A percentile compares a stretch with the other conserved stretches of the same genome.
Evolutionary conservation across 495 filamentous ascomycete genomes (phyloP).

Genomic region (Talaromyces nanjingensis): DNA sequence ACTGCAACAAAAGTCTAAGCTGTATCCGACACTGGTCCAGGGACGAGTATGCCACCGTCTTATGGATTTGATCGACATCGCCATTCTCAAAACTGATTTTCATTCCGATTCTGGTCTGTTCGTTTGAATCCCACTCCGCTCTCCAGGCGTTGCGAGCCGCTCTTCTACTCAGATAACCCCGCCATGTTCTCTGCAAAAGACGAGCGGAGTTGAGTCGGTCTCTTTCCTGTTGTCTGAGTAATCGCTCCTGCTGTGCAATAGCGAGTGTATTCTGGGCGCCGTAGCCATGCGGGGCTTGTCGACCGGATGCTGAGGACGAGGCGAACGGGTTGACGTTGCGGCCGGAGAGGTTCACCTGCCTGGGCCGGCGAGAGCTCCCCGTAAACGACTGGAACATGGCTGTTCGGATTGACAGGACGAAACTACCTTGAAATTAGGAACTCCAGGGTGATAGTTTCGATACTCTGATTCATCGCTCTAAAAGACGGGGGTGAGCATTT

Average conservation of each 20-base stretch:
- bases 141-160: conserved; percentile 51
- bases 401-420: background rate
- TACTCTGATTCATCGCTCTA: background rate
- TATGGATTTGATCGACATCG: background rate
- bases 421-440: background rate
- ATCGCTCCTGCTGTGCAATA: conserved; percentile 77
- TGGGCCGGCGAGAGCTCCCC: conserved; percentile 72
- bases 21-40: conserved; percentile 40
- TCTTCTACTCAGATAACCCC: conserved; percentile 63
- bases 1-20: conserved; percentile 43
- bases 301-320: conserved; percentile 32
- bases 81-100: conserved; percentile 13
- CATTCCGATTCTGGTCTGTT: conserved; percentile 20
- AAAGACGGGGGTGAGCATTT: background rate
- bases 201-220: conserved; percentile 68
- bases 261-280: conserved; percentile 72
- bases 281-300: conserved; percentile 34
- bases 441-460: background rate
- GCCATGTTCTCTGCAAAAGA: conserved; percentile 74
- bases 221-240: conserved; percentile 73
- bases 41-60: conserved; percentile 34
- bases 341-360: conserved; percentile 92
- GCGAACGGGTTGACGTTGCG: conserved; percentile 72
- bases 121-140: conserved; percentile 57
- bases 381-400: conserved; percentile 88